A percentile compares a stretch with the other conserved stretches of the same genome.
Conservation (phyloP, 192 early-diverging fungal genomes). For the Gorgonomyces haynaldii region DNA sequence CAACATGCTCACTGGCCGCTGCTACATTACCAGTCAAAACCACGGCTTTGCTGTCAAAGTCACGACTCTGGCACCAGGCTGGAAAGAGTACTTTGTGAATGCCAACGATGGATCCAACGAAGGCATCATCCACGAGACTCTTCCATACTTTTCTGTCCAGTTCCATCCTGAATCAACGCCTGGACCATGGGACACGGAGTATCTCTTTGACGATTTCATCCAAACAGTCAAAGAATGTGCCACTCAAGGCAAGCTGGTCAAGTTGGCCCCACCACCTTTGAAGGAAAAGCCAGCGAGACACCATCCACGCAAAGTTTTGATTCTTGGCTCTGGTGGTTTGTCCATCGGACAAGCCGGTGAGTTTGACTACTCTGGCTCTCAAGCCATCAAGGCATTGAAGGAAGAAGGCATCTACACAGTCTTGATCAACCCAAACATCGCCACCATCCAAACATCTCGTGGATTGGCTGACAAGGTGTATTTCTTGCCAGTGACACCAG, state of each 20-base stretch:
- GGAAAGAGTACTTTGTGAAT: slow-evolving; percentile 89
- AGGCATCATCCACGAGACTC: slow-evolving; percentile 80
- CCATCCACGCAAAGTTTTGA: slow-evolving; percentile 80
- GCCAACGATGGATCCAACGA: slow-evolving; percentile 99
- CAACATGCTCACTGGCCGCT: slow-evolving; percentile 85
- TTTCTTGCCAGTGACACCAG: slow-evolving; percentile 90
- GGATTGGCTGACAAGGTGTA: slow-evolving; percentile 96
- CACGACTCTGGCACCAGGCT: slow-evolving; percentile 55
- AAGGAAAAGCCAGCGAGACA: slow-evolving; percentile 36
- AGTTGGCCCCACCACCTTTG: slow-evolving; percentile 59
- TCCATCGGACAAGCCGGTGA: slow-evolving; percentile 98
- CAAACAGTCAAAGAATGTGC: slow-evolving; percentile 53
- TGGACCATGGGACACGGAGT: slow-evolving; percentile 95
- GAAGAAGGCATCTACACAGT: slow-evolving; percentile 96
- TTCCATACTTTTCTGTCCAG: slow-evolving; percentile 95
- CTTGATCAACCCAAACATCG: slow-evolving; percentile 98
- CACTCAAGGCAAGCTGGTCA: slow-evolving; percentile 53
- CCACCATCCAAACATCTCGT: slow-evolving; percentile 96
- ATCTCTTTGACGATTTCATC: slow-evolving; percentile 93
- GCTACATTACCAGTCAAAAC: slow-evolving; percentile 98
- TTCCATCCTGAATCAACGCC: slow-evolving; percentile 97
- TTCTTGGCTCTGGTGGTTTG: slow-evolving; percentile 92
- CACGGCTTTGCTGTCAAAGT: slow-evolving; percentile 95
- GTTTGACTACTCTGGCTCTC: slow-evolving; percentile 96
- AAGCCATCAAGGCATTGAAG: slow-evolving; percentile 97